Percentiles rank a stretch among this genome's conserved stretches.
Evolutionary conservation across 1,284 basidiomycete species (phyloP).

Genomic region (Pascua sp.): DNA sequence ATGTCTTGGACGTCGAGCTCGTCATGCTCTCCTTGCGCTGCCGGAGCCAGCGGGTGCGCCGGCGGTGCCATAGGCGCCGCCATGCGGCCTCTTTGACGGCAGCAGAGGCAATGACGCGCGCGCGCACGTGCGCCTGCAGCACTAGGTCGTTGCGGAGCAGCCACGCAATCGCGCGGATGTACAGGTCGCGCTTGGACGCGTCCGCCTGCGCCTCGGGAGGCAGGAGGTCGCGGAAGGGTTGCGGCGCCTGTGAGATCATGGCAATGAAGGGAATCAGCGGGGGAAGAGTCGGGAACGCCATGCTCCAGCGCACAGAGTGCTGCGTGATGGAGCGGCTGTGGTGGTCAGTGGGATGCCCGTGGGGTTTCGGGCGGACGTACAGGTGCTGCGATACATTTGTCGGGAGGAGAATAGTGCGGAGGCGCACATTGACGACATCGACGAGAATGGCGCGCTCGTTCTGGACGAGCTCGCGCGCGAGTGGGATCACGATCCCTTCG

Average conservation of each 20-base stretch:
- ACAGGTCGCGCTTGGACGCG: constrained; percentile 56
- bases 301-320: constrained; percentile 63
- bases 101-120: constrained; percentile 75
- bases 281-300: constrained; percentile 64
- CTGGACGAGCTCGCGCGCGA: constrained; percentile 83
- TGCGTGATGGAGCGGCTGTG: constrained; percentile 56
- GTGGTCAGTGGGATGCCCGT: background rate
- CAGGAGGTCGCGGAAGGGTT: constrained; percentile 57
- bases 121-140: constrained; percentile 76
- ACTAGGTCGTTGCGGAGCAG: constrained; percentile 82
- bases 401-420: constrained; percentile 78
- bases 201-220: constrained; percentile 24
- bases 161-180: constrained; percentile 85
- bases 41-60: constrained; percentile 35
- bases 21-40: constrained; percentile 8
- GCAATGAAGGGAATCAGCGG: constrained; percentile 71
- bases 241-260: constrained; percentile 64
- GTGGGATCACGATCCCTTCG: constrained; percentile 77
- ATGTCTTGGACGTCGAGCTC: background rate
- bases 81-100: constrained; percentile 63
- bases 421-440: constrained; percentile 72
- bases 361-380: no score
- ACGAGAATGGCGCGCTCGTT: constrained; percentile 85
- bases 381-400: constrained; percentile 64
- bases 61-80: constrained; percentile 37